Conservation (phyloP, 352 stramenopile species). For the Pythium guiyangense region DNA sequence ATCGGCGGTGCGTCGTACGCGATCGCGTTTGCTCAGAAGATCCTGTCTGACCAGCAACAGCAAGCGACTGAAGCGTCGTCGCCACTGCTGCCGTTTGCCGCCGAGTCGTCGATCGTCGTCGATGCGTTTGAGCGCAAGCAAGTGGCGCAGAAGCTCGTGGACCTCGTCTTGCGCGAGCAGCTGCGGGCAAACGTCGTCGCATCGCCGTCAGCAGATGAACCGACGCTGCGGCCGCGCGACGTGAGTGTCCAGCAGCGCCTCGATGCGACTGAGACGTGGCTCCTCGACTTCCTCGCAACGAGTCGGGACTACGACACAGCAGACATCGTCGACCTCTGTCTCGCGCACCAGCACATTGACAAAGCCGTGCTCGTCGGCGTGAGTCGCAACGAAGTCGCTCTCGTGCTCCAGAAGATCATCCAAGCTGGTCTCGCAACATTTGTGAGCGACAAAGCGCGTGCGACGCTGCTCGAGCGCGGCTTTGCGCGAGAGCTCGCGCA, state of each 20-base stretch:
- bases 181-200: constrained; percentile 21
- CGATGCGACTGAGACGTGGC: constrained; percentile 42
- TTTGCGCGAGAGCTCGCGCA: constrained; percentile 33
- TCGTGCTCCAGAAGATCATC: constrained; percentile 55
- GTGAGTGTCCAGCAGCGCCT: constrained; percentile 8
- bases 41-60: constrained; percentile 19
- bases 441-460: constrained; percentile 30
- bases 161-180: constrained; percentile 60
- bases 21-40: constrained; percentile 55
- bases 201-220: not conserved
- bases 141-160: constrained; percentile 47
- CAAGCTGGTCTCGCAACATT: constrained; percentile 34
- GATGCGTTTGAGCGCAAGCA: constrained; percentile 35
- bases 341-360: constrained; percentile 62
- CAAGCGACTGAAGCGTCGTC: not conserved
- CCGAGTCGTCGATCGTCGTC: constrained; percentile 14
- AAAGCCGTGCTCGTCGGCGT: constrained; percentile 60
- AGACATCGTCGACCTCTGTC: constrained; percentile 61
- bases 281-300: constrained; percentile 45
- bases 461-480: constrained; percentile 32
- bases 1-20: constrained; percentile 48
- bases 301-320: constrained; percentile 58
- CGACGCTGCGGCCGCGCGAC: constrained; percentile 17
- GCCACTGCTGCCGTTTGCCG: too few species aligned
- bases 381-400: constrained; percentile 34